Conservation (phyloP, 176 grass and related monocot species). For the Pharus latifolius region DNA sequence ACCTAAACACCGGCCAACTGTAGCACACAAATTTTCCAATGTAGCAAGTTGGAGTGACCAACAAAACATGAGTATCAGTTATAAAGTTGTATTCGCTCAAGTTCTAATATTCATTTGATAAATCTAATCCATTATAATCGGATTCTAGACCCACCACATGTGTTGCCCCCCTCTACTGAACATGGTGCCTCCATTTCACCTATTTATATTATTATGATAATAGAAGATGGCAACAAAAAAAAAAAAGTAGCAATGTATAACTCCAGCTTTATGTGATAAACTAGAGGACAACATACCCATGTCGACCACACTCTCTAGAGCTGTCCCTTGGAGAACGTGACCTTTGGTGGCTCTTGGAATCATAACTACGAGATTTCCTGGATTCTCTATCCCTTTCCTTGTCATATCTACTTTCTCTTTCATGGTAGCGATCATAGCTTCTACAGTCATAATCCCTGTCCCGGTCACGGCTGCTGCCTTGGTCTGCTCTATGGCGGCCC, state of each 20-base stretch:
- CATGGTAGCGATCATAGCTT: slow-evolving; percentile 62
- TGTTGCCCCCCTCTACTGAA: no score
- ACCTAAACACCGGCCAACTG: no score
- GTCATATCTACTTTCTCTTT: slow-evolving; percentile 44
- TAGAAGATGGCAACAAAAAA: not conserved
- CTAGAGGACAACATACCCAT: slow-evolving; percentile 31
- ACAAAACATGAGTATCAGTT: no score
- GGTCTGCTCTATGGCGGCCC: slow-evolving; percentile 53
- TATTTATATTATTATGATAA: not conserved
- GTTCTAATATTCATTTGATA: not conserved
- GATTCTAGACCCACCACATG: no score
- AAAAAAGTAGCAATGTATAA: not conserved
- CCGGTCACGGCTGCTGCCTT: slow-evolving; percentile 45
- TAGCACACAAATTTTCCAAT: no score
- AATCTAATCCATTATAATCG: no score
- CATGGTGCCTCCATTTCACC: not conserved
- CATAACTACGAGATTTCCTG: slow-evolving; percentile 50
- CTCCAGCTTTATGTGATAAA: slow-evolving; percentile 9
- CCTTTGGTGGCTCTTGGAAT: slow-evolving; percentile 55
- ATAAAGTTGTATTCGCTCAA: no score
- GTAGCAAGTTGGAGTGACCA: no score
- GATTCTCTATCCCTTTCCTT: slow-evolving; percentile 51
- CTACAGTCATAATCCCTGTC: slow-evolving; percentile 56
- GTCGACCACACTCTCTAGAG: slow-evolving; percentile 50
- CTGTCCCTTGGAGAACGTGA: slow-evolving; percentile 70